Evolutionary conservation across 2,329 filamentous ascomycete genomes (phyloP), one percentile per base, ranked within the genome.

Genomic region (Nemania sp.): DNA sequence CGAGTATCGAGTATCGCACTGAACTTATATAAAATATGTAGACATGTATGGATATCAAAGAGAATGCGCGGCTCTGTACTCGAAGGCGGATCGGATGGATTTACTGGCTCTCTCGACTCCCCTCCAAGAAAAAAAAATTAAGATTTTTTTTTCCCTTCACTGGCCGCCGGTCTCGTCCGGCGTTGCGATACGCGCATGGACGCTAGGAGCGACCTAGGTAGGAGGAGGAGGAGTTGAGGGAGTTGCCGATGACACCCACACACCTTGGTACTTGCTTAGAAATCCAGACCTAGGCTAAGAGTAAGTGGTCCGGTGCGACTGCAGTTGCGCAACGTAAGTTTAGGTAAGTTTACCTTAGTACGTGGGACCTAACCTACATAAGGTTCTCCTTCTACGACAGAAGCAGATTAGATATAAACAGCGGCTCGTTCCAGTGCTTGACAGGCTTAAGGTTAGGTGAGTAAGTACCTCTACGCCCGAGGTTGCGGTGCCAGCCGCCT

Each of bases 231-330:
- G 63, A 58, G 53, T 39, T 45, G 59, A 35, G 57, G 62, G 57
- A 34, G 47, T 47, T 61, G 66, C 65, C 68, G 66, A 65, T 62
- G 58, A 60, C 65, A 64, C 39, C 66, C 67, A 63, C 66, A 57
- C 63, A 46, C 40, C 21, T 54, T 32, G 37, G 42, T n/a, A 18
- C 3, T 40, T 71, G 71, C 69, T 73, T 73, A 73, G 69, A 72
- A 73, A 73, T 73, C 65, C 70, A 69, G 4, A 39, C 35, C 15
- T 13, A 13, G 35, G 5, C 35, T 39, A 11, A 11, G 3, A 39
- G 35, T 4, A 5, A 39, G 25, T 7, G 3, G 25, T 29, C 25
- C 25, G 7, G 25, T n/a, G 34, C 34, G 32, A 51, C 57, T 43
- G 43, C 59, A 62, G 54, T 60, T 54, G 49, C 46, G 37, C 46